A percentile compares a stretch with the other conserved stretches of the same genome.
phyloP scores from a whole-genome alignment of 257 asterid species.

The Petunia secreta region DNA sequence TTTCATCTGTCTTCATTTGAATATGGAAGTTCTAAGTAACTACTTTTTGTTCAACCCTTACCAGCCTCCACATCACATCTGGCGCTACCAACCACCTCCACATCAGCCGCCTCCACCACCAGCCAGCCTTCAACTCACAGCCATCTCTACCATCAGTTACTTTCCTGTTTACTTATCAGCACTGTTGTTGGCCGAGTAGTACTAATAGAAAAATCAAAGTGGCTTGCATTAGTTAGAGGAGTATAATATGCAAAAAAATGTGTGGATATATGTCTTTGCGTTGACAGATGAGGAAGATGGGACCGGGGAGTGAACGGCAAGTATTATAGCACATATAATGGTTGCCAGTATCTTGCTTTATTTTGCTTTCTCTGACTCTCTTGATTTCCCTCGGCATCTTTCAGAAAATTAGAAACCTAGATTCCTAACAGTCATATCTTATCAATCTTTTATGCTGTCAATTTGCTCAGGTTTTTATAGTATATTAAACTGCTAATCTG shows the following conservation, averaged over 20 bases:
- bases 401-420: not conserved
- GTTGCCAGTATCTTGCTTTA: slow-evolving; percentile 11
- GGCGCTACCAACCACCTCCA: too few relatives aligned
- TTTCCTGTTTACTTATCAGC: not conserved
- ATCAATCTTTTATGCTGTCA: not conserved
- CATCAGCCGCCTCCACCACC: too few relatives aligned
- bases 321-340: not conserved
- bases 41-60: too few relatives aligned
- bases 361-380: slow-evolving; percentile 25
- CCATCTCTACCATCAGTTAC: not conserved
- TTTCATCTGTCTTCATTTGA: too few relatives aligned
- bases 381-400: slow-evolving; percentile 15
- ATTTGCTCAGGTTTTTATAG: not conserved
- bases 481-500: slow-evolving; percentile 29
- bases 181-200: not conserved
- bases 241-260: not conserved
- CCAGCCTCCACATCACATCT: too few relatives aligned
- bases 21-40: too few relatives aligned
- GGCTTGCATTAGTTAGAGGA: not conserved
- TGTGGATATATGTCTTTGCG: not conserved
- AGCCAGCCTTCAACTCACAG: too few relatives aligned
- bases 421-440: not conserved
- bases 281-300: not conserved
- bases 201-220: not conserved
- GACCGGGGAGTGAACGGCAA: not conserved